Base-by-base conservation (phyloP, 2,329 filamentous ascomycete genomes). In the Ophiostoma sp. region DNA sequence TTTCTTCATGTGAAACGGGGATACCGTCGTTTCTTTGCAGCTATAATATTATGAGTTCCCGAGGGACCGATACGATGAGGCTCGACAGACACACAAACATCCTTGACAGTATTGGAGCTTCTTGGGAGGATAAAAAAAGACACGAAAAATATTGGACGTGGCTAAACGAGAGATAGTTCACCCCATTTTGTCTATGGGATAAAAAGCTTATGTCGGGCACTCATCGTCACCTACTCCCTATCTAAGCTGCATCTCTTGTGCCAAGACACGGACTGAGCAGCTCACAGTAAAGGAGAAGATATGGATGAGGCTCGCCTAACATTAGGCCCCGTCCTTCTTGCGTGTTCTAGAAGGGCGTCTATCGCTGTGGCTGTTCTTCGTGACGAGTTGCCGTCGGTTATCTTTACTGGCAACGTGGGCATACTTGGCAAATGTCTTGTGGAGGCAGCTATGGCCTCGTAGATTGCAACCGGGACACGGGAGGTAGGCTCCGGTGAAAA, bases 371-470 rank as follows among this genome's bases (percentile, higher is more conserved):
- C 61, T 45, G 3, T 15, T 19, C 22, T 39, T 42, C 61, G 36
- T 28, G 36, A 66, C 36, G n/a, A 66, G 36, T 28, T 45, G n/a
- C 61, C 36, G 36, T 66, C 61, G 61, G 61, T 45, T 66, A 28
- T 45, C 61, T 45, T 45, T 42, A 25, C 12, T 28, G 4, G 15
- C 22, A 45, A 12, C 59, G 31, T n/a, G 7, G 19, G 59, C 6
- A 5, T 22, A 39, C 59, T 63, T 63, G 59, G 31, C 31, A 63
- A 36, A 63, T 19, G 33, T 39, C 31, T 63, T 8, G 19, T 22
- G 33, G 8, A 22, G 59, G 59, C 31, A 22, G 33, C 36, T 63
- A 3, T 36, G 19, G 17, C 33, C 9, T 63, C n/a, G 1, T 63
- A 39, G 2, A 63, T 63, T 63, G 19, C 59, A 63, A 1, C 59